Conservation (phyloP, 352 stramenopile genomes). For the Phytophthora pinifolia region DNA sequence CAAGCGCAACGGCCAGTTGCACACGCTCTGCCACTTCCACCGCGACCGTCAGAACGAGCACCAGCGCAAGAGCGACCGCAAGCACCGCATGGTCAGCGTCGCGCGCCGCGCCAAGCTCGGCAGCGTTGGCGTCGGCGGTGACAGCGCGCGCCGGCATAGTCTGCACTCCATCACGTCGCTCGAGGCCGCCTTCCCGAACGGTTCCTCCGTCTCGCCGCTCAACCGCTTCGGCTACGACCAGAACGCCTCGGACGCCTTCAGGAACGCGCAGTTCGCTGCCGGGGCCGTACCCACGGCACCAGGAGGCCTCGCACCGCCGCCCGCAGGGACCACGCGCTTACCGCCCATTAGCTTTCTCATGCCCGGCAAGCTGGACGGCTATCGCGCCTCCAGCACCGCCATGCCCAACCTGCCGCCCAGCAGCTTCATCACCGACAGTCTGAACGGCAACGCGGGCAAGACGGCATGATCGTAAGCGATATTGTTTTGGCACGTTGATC, state of each 20-base stretch:
- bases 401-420: conserved; percentile 45
- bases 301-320: conserved; percentile 13
- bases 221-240: conserved; percentile 35
- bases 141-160: conserved; percentile 34
- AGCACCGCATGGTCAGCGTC: conserved; percentile 83
- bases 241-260: conserved; percentile 37
- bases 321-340: conserved; percentile 39
- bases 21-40: conserved; percentile 87
- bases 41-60: conserved; percentile 83
- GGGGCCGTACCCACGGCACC: conserved; percentile 13
- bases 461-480: conserved; percentile 42
- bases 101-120: conserved; percentile 70
- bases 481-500: conserved; percentile 21
- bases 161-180: conserved; percentile 48
- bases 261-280: conserved; percentile 31
- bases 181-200: conserved; percentile 37
- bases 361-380: conserved; percentile 64
- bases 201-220: conserved; percentile 28
- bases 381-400: conserved; percentile 44
- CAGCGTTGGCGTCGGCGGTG: conserved; percentile 51
- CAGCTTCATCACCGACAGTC: conserved; percentile 50
- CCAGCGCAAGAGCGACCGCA: conserved; percentile 87
- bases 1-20: conserved; percentile 84
- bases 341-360: conserved; percentile 81
- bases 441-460: conserved; percentile 50